phyloP scores from a whole-genome alignment of 2,329 filamentous ascomycete species.

The Cytospora mali region DNA sequence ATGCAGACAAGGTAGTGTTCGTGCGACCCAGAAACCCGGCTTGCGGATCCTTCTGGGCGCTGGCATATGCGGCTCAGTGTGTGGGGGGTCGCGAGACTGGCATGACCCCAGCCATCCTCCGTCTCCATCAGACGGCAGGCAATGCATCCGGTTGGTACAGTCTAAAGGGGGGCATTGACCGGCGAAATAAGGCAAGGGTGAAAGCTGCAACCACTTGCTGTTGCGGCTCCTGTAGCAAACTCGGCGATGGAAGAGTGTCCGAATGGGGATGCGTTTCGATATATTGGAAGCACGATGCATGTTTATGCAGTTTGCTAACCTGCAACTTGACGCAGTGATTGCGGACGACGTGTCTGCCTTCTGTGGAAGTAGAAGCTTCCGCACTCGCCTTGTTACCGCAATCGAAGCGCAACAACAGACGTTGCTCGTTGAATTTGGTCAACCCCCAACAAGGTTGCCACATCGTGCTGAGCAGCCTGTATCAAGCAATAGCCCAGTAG shows the following conservation, averaged over 20 bases:
- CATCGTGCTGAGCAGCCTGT: not conserved
- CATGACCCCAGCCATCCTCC: conserved; percentile 18
- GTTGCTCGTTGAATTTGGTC: not conserved
- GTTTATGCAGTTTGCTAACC: conserved; percentile 20
- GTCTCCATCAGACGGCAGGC: conserved; percentile 11
- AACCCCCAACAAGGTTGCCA: not conserved
- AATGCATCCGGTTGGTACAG: conserved; percentile 12
- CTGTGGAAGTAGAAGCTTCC: conserved; percentile 5
- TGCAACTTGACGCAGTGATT: conserved; percentile 7
- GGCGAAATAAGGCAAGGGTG: conserved; percentile 8
- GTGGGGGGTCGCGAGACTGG: conserved; percentile 12
- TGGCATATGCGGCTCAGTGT: conserved; percentile 18
- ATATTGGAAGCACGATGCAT: not conserved
- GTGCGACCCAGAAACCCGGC: conserved; percentile 17
- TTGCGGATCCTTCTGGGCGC: conserved; percentile 8
- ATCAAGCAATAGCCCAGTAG: conserved; percentile 7
- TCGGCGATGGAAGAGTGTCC: conserved; percentile 7
- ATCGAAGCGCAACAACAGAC: conserved; percentile 6
- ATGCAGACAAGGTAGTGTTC: conserved; percentile 11
- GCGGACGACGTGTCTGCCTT: conserved; percentile 1
- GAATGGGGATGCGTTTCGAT: conserved; percentile 9
- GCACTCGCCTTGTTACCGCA: not conserved
- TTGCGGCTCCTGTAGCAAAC: conserved; percentile 11
- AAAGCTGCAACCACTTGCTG: conserved; percentile 18
- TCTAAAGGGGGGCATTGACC: conserved; percentile 6